phyloP scores from a whole-genome alignment of 345 rosid species.

The Combretum micranthum region DNA sequence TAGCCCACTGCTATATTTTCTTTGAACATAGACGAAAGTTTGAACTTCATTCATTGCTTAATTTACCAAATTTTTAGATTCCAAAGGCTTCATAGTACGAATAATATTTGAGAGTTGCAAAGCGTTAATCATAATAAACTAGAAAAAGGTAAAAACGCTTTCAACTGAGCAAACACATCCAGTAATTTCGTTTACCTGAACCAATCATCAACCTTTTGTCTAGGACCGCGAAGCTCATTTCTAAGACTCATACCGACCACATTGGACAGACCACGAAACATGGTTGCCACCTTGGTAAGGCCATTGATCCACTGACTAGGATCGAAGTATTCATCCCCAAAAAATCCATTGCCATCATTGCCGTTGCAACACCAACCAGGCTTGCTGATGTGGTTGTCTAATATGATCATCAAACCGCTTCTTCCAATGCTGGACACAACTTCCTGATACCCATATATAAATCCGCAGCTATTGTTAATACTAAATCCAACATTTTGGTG shows the following conservation, averaged over 20 bases:
- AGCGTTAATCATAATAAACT: no score
- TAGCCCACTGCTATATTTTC: no score
- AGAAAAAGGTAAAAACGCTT: background rate
- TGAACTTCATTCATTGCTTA: no score
- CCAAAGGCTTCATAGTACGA: no score
- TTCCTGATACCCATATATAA: constrained; percentile 29
- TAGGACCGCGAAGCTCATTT: constrained; percentile 86
- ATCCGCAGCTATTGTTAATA: no score
- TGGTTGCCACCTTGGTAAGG: constrained; percentile 52
- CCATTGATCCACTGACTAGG: constrained; percentile 67
- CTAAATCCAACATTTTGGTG: no score
- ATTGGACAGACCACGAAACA: constrained; percentile 46
- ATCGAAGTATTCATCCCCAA: constrained; percentile 67
- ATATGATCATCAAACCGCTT: constrained; percentile 66
- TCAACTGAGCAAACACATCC: background rate
- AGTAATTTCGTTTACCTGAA: constrained; percentile 41
- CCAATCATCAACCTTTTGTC: constrained; percentile 72
- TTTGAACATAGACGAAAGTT: no score
- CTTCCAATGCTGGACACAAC: constrained; percentile 59
- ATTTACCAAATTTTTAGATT: no score
- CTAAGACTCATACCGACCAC: constrained; percentile 90
- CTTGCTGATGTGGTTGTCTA: constrained; percentile 81
- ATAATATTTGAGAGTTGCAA: no score
- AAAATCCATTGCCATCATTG: constrained; percentile 82
- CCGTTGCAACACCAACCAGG: constrained; percentile 88